phyloP scores from a whole-genome alignment of 345 rosid genomes.

The Pistacia integerrima region DNA sequence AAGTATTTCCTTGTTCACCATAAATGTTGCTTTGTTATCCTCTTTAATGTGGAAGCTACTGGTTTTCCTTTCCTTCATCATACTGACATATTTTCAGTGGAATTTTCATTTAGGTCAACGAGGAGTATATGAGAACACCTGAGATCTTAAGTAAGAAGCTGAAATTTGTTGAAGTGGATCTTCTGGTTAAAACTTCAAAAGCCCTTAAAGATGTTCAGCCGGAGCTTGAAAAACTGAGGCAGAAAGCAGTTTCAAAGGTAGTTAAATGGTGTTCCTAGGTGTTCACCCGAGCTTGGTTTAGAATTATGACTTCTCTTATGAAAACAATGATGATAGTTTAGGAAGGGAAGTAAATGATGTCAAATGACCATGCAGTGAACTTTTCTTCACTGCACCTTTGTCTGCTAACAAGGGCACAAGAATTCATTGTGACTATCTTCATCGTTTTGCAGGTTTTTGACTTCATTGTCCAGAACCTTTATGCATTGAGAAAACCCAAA shows the following conservation, averaged over 20 bases:
- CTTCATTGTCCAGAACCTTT: slow-evolving; percentile 94
- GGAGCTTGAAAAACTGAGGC: slow-evolving; percentile 95
- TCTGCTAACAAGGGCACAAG: not conserved
- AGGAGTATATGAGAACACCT: slow-evolving; percentile 85
- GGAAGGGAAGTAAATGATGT: not conserved
- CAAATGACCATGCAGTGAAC: not conserved
- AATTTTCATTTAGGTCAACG: slow-evolving; percentile 71
- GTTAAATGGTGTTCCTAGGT: slow-evolving; percentile 19
- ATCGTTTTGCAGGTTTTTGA: slow-evolving; percentile 75
- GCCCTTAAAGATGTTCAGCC: slow-evolving; percentile 97
- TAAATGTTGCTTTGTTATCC: slow-evolving; percentile 6
- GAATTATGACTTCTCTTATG: not conserved
- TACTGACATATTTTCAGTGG: slow-evolving; percentile 25
- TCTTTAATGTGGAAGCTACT: not conserved
- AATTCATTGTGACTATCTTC: not conserved
- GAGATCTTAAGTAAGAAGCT: slow-evolving; percentile 94
- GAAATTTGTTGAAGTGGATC: slow-evolving; percentile 79
- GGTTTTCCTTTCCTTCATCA: slow-evolving; percentile 4
- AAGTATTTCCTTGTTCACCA: not conserved
- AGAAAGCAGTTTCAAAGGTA: slow-evolving; percentile 96
- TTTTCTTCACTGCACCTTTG: not conserved
- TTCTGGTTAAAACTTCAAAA: slow-evolving; percentile 75
- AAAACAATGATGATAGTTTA: not conserved
- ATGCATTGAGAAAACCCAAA: slow-evolving; percentile 97
- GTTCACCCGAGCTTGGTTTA: not conserved